Conservation (phyloP, 768 basidiomycete genomes). For the Leccinum disarticulatum region DNA sequence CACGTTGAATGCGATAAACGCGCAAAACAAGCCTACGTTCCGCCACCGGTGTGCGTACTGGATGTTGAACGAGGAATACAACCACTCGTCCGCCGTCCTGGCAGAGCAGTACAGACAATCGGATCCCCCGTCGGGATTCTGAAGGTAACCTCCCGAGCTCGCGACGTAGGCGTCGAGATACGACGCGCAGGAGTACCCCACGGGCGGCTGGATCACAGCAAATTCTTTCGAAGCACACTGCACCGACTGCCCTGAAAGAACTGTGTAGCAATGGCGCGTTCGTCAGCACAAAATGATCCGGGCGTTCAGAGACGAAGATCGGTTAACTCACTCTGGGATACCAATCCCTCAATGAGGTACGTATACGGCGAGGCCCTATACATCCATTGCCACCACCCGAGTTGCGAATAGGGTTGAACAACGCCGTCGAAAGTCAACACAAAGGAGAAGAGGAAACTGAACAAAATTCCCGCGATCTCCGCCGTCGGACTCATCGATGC, state of each 20-base stretch:
- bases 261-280: constrained; percentile 19
- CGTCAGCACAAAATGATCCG: neutral
- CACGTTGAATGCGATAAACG: constrained; percentile 45
- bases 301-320: neutral
- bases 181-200: constrained; percentile 44
- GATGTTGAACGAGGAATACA: constrained; percentile 51
- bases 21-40: constrained; percentile 46
- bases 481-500: constrained; percentile 61
- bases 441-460: constrained; percentile 60
- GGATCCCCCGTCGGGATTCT: constrained; percentile 37
- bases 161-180: constrained; percentile 46
- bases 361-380: constrained; percentile 54
- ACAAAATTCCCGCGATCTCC: constrained; percentile 59
- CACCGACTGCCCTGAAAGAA: constrained; percentile 48
- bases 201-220: constrained; percentile 50
- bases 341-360: constrained; percentile 53
- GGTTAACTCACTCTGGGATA: constrained; percentile 45
- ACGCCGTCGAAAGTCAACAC: constrained; percentile 70
- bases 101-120: constrained; percentile 56
- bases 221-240: constrained; percentile 62
- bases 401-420: constrained; percentile 58
- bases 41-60: constrained; percentile 52
- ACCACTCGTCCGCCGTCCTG: constrained; percentile 56
- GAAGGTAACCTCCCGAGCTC: constrained; percentile 47
- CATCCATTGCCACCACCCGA: constrained; percentile 78